phyloP scores from a whole-genome alignment of 192 early-diverging fungal species.

The Rhizophagus clarus region DNA sequence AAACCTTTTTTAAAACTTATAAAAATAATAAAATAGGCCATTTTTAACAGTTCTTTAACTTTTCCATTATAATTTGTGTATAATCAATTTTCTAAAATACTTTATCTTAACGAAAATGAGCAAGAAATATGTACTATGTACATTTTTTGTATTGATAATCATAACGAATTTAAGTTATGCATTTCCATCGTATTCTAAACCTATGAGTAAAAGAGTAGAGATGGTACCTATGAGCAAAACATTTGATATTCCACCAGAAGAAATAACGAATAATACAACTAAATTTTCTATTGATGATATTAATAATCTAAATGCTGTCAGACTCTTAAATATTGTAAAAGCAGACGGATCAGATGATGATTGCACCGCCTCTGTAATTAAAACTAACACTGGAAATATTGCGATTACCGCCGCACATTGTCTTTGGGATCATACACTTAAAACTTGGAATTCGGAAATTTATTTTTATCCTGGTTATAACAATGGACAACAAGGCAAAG shows the following conservation, averaged over 20 bases:
- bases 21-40: too few relatives aligned
- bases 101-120: not conserved
- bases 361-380: not conserved
- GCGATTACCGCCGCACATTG: constrained; percentile 12
- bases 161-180: constrained; percentile 16
- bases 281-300: not conserved
- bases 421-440: not conserved
- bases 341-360: not conserved
- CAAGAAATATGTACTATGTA: constrained; percentile 10
- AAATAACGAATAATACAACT: not conserved
- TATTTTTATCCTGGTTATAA: constrained; percentile 10
- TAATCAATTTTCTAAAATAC: not conserved
- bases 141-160: not conserved
- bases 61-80: too few relatives aligned
- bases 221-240: not conserved
- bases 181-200: not conserved
- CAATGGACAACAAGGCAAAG: not conserved
- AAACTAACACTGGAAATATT: not conserved
- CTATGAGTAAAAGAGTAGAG: not conserved
- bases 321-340: not conserved
- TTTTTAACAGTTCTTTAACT: too few relatives aligned
- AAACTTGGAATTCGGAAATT: not conserved
- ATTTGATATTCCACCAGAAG: not conserved
- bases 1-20: too few relatives aligned
- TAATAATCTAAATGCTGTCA: not conserved